Percentiles rank a stretch among this genome's conserved stretches.
These are phyloP conservation scores for Cercophora newfieldiana DNA, from an alignment of 495 filamentous ascomycete species.

Conservation along the genomic window DNA sequence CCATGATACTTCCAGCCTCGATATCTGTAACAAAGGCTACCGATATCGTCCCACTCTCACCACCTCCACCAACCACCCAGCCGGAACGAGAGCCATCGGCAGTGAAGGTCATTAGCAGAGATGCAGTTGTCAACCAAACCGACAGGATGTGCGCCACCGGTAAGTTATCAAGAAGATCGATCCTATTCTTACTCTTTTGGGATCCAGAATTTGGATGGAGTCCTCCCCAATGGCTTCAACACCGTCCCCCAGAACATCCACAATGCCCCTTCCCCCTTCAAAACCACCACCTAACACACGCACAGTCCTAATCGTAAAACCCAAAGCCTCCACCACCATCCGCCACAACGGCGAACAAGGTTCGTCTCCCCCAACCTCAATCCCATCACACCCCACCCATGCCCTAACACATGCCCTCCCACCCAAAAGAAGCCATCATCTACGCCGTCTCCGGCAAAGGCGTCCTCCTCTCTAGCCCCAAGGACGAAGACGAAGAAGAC, in stretches of 20 bases:
- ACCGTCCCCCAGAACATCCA: neutral
- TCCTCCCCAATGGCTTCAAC: too few relatives aligned
- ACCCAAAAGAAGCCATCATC: slow-evolving; percentile 46
- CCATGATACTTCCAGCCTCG: slow-evolving; percentile 49
- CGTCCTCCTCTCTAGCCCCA: slow-evolving; percentile 40
- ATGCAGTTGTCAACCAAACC: slow-evolving; percentile 58
- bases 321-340: slow-evolving; percentile 41
- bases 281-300: neutral
- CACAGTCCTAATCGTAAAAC: slow-evolving; percentile 46
- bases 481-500: slow-evolving; percentile 41
- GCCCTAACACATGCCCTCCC: neutral
- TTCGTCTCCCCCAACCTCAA: slow-evolving; percentile 24
- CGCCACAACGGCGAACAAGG: slow-evolving; percentile 53
- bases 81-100: slow-evolving; percentile 27
- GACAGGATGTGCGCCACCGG: slow-evolving; percentile 58
- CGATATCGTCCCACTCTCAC: slow-evolving; percentile 40
- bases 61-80: slow-evolving; percentile 27
- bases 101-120: slow-evolving; percentile 54
- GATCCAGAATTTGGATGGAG: neutral
- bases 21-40: slow-evolving; percentile 46
- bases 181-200: neutral
- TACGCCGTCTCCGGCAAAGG: slow-evolving; percentile 46
- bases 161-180: slow-evolving; percentile 24
- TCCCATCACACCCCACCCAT: neutral
- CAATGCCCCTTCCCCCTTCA: neutral